Evolutionary conservation across 2,329 filamentous ascomycete genomes (phyloP), one percentile per base, ranked within the genome.

Genomic region (Aspergillus sp.): DNA sequence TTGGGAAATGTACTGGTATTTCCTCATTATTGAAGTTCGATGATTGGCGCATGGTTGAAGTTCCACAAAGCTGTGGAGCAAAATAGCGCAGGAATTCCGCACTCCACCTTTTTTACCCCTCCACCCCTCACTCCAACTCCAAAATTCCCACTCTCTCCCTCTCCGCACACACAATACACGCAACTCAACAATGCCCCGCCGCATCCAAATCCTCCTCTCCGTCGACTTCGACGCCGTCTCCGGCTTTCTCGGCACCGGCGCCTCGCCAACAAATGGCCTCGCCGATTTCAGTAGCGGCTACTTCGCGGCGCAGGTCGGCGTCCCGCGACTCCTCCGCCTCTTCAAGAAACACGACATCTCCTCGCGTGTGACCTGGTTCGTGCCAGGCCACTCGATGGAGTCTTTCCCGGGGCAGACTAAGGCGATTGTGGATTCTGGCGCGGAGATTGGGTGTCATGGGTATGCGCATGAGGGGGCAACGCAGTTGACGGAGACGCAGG

Each of bases 391-490:
- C 72, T 84, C 81, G 0, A 78, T 85, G 54, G 85, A 88, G 65
- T 85, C 81, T 9, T 87, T 87, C 63, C 84, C 84, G 0, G 70
- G 75, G 2, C 78, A 86, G 59, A 82, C 83, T 3, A 72, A 76
- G 54, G 75, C 77, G 50, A 83, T 88, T 23, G 72, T 85, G 3
- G 77, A 82, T 4, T 82, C 80, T 34, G 84, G 85, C 7, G 80
- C 79, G 5, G 84, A 87, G 66, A 82, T 87, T 50, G 84, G 78
- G 8, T 65, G 76, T 6, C 76, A 74, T 49, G 89, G 88, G 6
- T 92, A 91, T 74, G 86, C 85, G 0, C 89, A 92, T 68, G 89
- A 92, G 71, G 91, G 91, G 65, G 88, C 89, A 0, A 82, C 81
- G 11, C 84, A 88, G 54, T 89, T 92, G 85, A 89, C 83, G 0